Percentiles rank a stretch among this genome's conserved stretches.
Evolutionary conservation across 306 rosid species (phyloP).

Genomic region (Cucurbita pepo): DNA sequence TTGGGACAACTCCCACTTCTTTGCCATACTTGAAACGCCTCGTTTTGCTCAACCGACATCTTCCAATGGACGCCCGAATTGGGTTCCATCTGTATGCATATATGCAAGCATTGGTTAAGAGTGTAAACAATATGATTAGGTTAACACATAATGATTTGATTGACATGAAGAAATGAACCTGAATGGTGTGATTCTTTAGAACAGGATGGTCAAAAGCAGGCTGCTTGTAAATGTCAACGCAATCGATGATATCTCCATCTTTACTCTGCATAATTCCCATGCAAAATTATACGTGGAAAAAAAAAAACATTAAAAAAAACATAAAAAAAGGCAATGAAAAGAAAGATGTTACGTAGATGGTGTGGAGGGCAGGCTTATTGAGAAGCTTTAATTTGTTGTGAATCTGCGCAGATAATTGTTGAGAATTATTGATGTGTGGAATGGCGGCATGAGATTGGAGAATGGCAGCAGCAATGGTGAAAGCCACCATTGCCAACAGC

Average conservation of each 20-base stretch:
- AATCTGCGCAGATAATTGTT: not conserved
- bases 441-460: too few species aligned
- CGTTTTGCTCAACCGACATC: not conserved
- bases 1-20: constrained; percentile 52
- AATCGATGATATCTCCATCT: constrained; percentile 89
- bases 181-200: constrained; percentile 90
- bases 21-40: constrained; percentile 34
- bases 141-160: too few species aligned
- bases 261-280: constrained; percentile 43
- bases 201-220: constrained; percentile 95
- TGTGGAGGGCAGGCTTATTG: constrained; percentile 33
- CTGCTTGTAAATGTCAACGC: constrained; percentile 66
- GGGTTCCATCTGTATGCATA: constrained; percentile 28
- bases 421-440: too few species aligned
- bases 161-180: not conserved
- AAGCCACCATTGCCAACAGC: not conserved
- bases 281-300: too few species aligned
- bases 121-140: too few species aligned
- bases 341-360: constrained; percentile 13
- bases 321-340: not conserved
- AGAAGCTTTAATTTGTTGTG: constrained; percentile 25
- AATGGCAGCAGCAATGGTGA: not conserved
- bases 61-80: not conserved
- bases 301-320: too few species aligned
- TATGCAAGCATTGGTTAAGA: not conserved